Conservation (phyloP, 2,329 filamentous ascomycete genomes). For the Sporothrix brasiliensis region DNA sequence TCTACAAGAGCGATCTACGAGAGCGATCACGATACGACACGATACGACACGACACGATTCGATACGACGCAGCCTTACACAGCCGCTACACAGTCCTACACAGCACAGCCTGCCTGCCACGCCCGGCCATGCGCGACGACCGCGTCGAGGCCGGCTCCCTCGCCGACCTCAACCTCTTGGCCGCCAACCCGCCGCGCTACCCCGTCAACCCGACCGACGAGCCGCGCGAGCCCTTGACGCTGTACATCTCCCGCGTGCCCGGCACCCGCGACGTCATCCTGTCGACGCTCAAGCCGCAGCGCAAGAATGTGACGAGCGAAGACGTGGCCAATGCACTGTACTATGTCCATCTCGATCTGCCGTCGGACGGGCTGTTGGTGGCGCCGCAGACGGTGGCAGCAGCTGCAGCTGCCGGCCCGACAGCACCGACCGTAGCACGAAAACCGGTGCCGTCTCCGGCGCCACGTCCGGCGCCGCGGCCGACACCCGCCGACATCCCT, state of each 20-base stretch:
- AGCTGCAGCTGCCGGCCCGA: too few relatives aligned
- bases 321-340: slow-evolving; percentile 89
- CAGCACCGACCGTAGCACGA: slow-evolving; percentile 49
- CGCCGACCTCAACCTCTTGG: slow-evolving; percentile 75
- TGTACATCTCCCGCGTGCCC: slow-evolving; percentile 93
- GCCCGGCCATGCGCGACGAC: background rate
- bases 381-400: slow-evolving; percentile 40
- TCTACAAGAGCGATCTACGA: background rate
- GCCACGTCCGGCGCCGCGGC: slow-evolving; percentile 32
- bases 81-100: background rate
- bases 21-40: background rate
- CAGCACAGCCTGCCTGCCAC: background rate
- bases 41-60: background rate
- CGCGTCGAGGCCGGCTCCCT: slow-evolving; percentile 81
- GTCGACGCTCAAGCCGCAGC: slow-evolving; percentile 83
- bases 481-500: background rate
- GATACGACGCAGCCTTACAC: background rate
- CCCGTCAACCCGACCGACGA: slow-evolving; percentile 73
- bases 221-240: slow-evolving; percentile 69
- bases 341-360: slow-evolving; percentile 78
- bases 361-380: slow-evolving; percentile 55
- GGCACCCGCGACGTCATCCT: slow-evolving; percentile 92
- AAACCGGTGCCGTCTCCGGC: slow-evolving; percentile 53
- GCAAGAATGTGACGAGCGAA: slow-evolving; percentile 84
- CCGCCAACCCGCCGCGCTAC: slow-evolving; percentile 83